Evolutionary conservation across 2,329 filamentous ascomycete genomes (phyloP), one percentile per base, ranked within the genome.

Genomic region (Arthrobotrys musiformis): DNA sequence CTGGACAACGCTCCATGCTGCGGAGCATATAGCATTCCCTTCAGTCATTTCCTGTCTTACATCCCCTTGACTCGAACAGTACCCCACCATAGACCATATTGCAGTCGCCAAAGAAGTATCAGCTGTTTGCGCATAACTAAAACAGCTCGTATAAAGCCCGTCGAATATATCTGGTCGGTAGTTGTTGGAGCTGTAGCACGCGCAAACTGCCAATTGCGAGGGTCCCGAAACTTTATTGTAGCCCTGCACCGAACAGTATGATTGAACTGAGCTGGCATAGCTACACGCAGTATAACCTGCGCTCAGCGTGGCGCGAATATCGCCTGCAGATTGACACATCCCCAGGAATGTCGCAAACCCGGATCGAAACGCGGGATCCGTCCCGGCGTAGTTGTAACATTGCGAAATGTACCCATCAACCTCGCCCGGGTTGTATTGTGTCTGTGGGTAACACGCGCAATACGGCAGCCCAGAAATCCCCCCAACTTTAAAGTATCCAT

Each of bases 341-440:
- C 66, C 73, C 8, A 77, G 35, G 19, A 70, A 77, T 7, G 66
- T 60, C 22, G 73, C 58, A 19, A 77, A 70, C n/a, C 28, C 50
- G 37, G 73, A 54, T 37, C 60, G 60, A 40, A 77, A 77, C 40
- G 40, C 44, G 3, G 73, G 37, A 26, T 77, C 66, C 8, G 66
- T 66, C 1, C 48, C 66, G 3, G 44, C 73, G 35, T 66, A 77
- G 33, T 77, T 63, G 61, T 77, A 77, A 33, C 73, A 77, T 70
- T 77, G 73, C 50, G 58, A 35, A 48, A 77, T 70, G 33, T 77
- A 77, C 8, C 66, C 60, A 33, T 77, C 73, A n/a, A 70, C 66
- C 33, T 62, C n/a, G 13, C 50, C 48, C 19, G 73, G 73, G 46
- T 70, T 50, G 52, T 76, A 70, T 11, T 30, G 33, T 9, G 19